phyloP scores from a whole-genome alignment of 2,329 filamentous ascomycete species.

The Plectosphaerella cucumerina region DNA sequence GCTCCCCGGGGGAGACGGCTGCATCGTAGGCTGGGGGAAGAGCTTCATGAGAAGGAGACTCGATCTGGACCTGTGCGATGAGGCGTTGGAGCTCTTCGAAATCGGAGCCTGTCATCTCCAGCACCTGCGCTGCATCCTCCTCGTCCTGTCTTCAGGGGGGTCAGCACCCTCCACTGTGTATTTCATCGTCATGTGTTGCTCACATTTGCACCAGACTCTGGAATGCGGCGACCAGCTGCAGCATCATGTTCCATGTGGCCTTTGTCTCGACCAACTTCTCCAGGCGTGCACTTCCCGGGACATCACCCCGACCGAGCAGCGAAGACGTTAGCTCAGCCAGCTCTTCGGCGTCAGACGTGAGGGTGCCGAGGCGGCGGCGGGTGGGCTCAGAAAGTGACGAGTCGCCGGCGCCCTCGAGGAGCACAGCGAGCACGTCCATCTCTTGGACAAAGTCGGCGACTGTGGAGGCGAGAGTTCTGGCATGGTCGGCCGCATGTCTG shows the following conservation, averaged over 20 bases:
- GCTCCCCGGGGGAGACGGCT: neutral
- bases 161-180: neutral
- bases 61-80: neutral
- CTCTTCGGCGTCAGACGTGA: neutral
- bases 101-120: neutral
- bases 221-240: neutral
- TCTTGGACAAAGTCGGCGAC: neutral
- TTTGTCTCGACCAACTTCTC: neutral
- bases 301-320: neutral
- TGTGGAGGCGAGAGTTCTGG: neutral
- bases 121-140: neutral
- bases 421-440: neutral
- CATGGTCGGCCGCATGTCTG: neutral
- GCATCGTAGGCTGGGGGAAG: neutral
- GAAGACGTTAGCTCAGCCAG: neutral
- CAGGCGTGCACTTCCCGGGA: neutral
- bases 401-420: neutral
- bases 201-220: neutral
- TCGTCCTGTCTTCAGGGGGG: neutral
- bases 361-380: neutral
- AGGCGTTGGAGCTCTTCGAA: neutral
- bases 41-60: neutral
- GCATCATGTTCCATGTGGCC: neutral
- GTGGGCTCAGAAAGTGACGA: neutral
- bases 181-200: neutral